These are phyloP conservation scores for Funneliformis caledonium DNA, from an alignment of 371 early-diverging fungal species.

Conservation along the genomic window DNA sequence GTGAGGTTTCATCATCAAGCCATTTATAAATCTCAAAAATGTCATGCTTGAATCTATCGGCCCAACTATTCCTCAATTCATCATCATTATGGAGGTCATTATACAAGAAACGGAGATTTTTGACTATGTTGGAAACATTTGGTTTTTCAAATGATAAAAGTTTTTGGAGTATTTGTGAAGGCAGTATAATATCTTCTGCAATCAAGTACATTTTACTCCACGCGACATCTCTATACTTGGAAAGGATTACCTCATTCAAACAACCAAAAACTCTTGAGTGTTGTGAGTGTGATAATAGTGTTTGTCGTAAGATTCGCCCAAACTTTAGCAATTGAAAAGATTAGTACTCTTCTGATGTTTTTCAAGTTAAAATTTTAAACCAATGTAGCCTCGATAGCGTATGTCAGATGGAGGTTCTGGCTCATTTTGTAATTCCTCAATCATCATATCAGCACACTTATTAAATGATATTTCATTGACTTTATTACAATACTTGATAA, in stretches of 20 bases:
- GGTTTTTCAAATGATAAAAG: constrained; percentile 13
- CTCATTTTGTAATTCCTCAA: neutral
- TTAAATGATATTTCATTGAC: neutral
- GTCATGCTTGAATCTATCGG: neutral
- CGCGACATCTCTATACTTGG: constrained; percentile 18
- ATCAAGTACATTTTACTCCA: constrained; percentile 13
- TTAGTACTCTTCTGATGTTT: neutral
- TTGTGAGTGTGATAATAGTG: neutral
- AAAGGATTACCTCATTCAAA: constrained; percentile 1
- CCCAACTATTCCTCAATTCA: neutral
- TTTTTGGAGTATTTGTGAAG: neutral
- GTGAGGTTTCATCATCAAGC: neutral
- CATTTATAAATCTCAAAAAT: constrained; percentile 8
- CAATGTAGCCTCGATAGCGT: neutral
- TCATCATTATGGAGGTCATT: neutral
- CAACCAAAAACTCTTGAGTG: neutral
- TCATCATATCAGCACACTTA: neutral
- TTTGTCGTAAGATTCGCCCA: neutral
- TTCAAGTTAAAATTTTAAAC: neutral
- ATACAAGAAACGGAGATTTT: neutral
- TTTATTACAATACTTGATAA: constrained; percentile 11
- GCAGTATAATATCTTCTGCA: constrained; percentile 24
- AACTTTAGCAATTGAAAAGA: constrained; percentile 10
- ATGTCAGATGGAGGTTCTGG: neutral
- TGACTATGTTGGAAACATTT: neutral